Conservation (phyloP, 345 rosid species). For the Odontarrhena argentea region DNA sequence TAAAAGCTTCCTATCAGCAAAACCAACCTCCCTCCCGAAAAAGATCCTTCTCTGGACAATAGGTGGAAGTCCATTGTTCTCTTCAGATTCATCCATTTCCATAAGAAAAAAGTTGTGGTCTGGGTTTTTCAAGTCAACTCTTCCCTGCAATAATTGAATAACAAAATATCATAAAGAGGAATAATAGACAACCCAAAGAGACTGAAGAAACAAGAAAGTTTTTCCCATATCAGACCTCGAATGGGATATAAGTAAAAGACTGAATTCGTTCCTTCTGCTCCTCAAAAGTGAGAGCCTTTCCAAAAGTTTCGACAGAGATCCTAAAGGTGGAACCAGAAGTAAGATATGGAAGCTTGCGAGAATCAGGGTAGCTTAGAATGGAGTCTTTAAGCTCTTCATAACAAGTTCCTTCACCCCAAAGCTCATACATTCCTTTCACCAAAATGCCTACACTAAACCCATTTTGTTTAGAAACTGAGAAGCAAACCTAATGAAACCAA, state of each 20-base stretch:
- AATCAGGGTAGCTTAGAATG: conserved; percentile 68
- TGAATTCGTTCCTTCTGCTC: conserved; percentile 79
- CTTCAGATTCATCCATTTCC: conserved; percentile 79
- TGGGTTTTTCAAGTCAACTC: conserved; percentile 71
- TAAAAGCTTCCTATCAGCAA: conserved; percentile 83
- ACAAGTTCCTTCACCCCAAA: conserved; percentile 91
- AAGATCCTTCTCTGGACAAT: conserved; percentile 67
- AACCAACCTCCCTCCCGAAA: conserved; percentile 90
- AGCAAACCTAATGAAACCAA: not conserved
- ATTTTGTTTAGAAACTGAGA: not conserved
- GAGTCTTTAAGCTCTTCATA: conserved; percentile 73
- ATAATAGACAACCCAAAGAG: not conserved
- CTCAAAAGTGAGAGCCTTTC: conserved; percentile 68
- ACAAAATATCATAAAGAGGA: conserved; percentile 5
- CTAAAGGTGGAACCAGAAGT: conserved; percentile 59
- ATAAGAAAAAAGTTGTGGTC: conserved; percentile 82
- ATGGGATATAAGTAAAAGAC: conserved; percentile 70
- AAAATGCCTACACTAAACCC: conserved; percentile 62
- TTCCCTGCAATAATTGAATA: conserved; percentile 58
- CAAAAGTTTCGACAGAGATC: conserved; percentile 80
- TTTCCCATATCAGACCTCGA: conserved; percentile 53
- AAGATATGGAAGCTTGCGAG: conserved; percentile 69
- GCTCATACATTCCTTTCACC: conserved; percentile 92
- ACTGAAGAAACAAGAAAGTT: conserved; percentile 10
- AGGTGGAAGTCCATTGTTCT: conserved; percentile 88